Conservation (phyloP, 1,139 yeast genomes). For the Meyerozyma athensensis region DNA sequence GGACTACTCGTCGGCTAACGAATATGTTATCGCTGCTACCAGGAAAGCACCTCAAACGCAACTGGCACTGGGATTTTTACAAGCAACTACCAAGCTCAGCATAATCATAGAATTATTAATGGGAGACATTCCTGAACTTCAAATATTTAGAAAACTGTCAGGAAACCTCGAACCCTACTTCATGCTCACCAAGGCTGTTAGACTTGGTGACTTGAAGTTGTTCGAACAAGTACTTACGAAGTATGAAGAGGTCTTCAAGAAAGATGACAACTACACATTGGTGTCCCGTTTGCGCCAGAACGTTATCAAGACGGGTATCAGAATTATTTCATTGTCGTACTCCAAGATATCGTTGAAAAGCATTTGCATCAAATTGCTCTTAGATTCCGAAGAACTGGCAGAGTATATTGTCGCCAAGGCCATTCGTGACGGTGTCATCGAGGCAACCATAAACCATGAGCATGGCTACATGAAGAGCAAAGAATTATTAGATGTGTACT, state of each 20-base stretch:
- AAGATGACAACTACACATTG: slow-evolving; percentile 79
- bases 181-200: slow-evolving; percentile 86
- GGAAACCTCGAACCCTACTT: slow-evolving; percentile 68
- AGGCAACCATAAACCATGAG: slow-evolving; percentile 89
- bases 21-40: slow-evolving; percentile 85
- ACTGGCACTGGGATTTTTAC: slow-evolving; percentile 81
- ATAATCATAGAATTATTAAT: slow-evolving; percentile 86
- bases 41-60: slow-evolving; percentile 96
- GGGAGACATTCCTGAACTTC: slow-evolving; percentile 96
- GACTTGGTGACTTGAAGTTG: slow-evolving; percentile 80
- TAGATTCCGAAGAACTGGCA: slow-evolving; percentile 92
- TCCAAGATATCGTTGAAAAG: slow-evolving; percentile 89
- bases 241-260: slow-evolving; percentile 58
- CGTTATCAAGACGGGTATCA: slow-evolving; percentile 95
- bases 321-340: slow-evolving; percentile 88
- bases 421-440: slow-evolving; percentile 95
- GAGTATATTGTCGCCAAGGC: slow-evolving; percentile 97
- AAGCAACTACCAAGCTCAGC: slow-evolving; percentile 83
- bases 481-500: slow-evolving; percentile 81
- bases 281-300: slow-evolving; percentile 91
- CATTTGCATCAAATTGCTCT: slow-evolving; percentile 79
- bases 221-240: slow-evolving; percentile 71
- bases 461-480: slow-evolving; percentile 88
- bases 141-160: slow-evolving; percentile 66
- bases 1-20: slow-evolving; percentile 88